Conservation (phyloP, 257 asterid genomes). For the Solanum lignicaule region DNA sequence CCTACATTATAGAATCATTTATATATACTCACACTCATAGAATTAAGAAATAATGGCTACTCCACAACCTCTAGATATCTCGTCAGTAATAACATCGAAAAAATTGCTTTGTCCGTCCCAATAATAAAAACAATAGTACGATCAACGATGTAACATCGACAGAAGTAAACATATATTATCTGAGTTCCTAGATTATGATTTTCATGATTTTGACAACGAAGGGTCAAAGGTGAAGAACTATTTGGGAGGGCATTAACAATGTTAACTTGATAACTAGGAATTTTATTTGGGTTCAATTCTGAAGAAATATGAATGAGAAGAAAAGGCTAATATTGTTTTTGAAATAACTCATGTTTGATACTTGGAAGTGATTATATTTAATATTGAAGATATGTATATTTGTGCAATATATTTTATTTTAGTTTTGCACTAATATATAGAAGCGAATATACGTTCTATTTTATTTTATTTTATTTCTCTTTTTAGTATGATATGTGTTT, state of each 20-base stretch:
- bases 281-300: too few relatives aligned
- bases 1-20: too few relatives aligned
- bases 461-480: too few relatives aligned
- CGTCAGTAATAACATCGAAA: too few relatives aligned
- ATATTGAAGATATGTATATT: neutral
- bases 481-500: too few relatives aligned
- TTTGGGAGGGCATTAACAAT: neutral
- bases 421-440: too few relatives aligned
- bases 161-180: neutral
- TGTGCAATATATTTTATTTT: too few relatives aligned
- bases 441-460: too few relatives aligned
- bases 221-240: neutral
- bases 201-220: neutral
- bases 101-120: neutral
- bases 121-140: neutral
- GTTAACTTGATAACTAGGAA: neutral
- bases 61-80: too few relatives aligned
- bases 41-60: neutral
- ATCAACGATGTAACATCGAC: neutral
- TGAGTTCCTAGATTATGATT: neutral
- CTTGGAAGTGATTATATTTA: neutral
- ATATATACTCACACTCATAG: neutral
- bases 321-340: neutral
- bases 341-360: neutral
- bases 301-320: neutral